Base-by-base conservation (phyloP, 176 grass and related monocot genomes). In the Ensete glaucum region DNA sequence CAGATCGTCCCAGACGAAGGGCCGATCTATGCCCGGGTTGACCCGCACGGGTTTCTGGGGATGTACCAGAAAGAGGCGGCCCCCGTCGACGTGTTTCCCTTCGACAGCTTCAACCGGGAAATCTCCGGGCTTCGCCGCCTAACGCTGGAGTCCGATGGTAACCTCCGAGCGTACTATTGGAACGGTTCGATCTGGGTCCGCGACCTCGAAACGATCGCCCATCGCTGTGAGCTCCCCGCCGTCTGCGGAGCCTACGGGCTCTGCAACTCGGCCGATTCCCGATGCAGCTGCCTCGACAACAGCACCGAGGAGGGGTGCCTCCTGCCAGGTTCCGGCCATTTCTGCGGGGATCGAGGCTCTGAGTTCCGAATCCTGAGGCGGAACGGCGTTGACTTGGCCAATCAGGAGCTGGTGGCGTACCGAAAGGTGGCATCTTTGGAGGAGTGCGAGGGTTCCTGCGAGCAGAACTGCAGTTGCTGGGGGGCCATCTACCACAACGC, bases 381-480 rank as follows among this genome's bases (percentile, higher is more conserved):
- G 65, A 79, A 64, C 50, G 80, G 95, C 25, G 90, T 98, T 64
- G 95, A 93, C 68, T 83, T 92, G 78, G 86, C 19, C 23, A 98
- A 91, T 78, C 91, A 91, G 72, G 95, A 85, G 12, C 17, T 81
- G 9, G 20, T 90, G 64, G 64, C 48, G 54, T 85, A 75, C 64
- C 78, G 69, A 74, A 84, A 53, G 55, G 81, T 82, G 64, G 69
- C 27, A 16, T 89, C 95, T 1, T 85, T 76, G 68, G 69, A 72
- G 26, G 90, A 87, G 12, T 98, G 95, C 87, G 87, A 98, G 76
- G 64, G 22, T 58, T 64, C 75, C 62, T 98, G 95, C 82, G 77
- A 86, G 50, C 85, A 75, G 74, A 93, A 98, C 82, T 98, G 90
- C 90, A 89, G 29, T 66, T 98, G 95, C 82, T 98, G 88, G 90